Base-by-base conservation (phyloP, 345 rosid genomes). In the Syzygium oleosum region DNA sequence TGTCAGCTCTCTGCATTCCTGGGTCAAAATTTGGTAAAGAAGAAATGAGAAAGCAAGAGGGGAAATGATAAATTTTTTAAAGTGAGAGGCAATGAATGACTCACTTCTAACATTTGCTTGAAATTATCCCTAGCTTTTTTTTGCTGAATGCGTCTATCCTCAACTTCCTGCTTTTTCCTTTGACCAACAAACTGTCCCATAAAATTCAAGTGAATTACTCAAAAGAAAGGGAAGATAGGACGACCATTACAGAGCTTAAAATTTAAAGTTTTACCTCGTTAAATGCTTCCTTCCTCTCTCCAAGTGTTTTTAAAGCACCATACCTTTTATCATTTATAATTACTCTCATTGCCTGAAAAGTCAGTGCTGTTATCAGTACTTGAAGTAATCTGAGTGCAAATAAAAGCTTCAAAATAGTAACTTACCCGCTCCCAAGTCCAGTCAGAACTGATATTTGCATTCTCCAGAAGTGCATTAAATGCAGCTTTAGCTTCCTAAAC, bases 351-450 rank as follows among this genome's bases (percentile, higher is more conserved):
- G 99, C 96, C 99, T 96, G 92, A 73, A 73, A 73, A 9, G 80
- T 34, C 80, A 34, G 80, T 85, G 49, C 87, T 84, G 89, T 77
- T 77, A 90, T 86, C 55, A 90, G 31, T 87, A 89, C 80, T 80
- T 53, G 91, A 68, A 93, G 87, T 84, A 59, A 85, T 38, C 34
- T 84, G 63, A 54, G 85, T 51, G 38, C 23, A 84, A 52, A 86
- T 68, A 84, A 88, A 12, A 43, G 80, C 54, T 85, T 79, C 27
- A 38, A 51, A 80, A 52, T 13, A 89, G 51, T 89, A 85, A 86
- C 91, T 27, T 90, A 97, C 99, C 95, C 96, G 99, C 88, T 98
- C 99, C 99, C 99, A 98, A 68, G 97, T 94, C 98, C 98, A 98
- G 93, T 96, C 98, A 91, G 96, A 90, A 87, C 96, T 94, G 90